Conservation (phyloP, 1,284 basidiomycete species). For the Violaceomyces palustris region DNA sequence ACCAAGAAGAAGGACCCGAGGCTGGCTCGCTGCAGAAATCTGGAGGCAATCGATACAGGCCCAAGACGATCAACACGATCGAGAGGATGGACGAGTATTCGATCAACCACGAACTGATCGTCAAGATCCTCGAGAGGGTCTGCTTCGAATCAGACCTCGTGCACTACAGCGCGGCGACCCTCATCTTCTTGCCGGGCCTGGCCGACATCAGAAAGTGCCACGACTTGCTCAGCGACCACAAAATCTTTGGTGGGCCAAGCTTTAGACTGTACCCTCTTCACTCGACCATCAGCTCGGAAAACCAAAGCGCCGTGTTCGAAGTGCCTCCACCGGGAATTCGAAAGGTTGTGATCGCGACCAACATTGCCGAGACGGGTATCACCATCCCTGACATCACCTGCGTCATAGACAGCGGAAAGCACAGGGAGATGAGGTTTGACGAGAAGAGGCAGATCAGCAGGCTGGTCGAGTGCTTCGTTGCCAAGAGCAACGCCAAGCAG, state of each 20-base stretch:
- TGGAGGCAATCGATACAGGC: conserved; percentile 60
- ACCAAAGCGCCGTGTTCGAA: conserved; percentile 84
- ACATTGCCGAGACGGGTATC: conserved; percentile 86
- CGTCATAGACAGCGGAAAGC: conserved; percentile 92
- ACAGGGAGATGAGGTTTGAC: conserved; percentile 67
- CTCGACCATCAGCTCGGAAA: conserved; percentile 66
- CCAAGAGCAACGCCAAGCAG: conserved; percentile 88
- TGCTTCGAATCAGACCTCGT: conserved; percentile 64
- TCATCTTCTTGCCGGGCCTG: conserved; percentile 87
- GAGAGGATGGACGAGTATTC: conserved; percentile 81
- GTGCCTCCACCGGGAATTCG: conserved; percentile 71
- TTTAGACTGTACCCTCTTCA: conserved; percentile 89
- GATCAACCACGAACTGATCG: conserved; percentile 62
- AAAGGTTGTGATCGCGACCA: conserved; percentile 77
- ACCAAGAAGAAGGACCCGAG: conserved; percentile 56
- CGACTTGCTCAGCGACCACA: conserved; percentile 75
- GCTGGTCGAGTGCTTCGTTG: conserved; percentile 85
- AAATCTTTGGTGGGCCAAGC: conserved; percentile 63
- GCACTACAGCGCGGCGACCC: conserved; percentile 71
- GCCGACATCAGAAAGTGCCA: conserved; percentile 80
- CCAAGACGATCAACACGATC: conserved; percentile 70
- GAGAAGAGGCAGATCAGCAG: conserved; percentile 95
- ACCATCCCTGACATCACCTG: conserved; percentile 98
- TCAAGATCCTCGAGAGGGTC: conserved; percentile 78
- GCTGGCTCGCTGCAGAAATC: conserved; percentile 58